These are phyloP conservation scores for Solanum pennellii DNA, from an alignment of 257 asterid genomes.

Conservation along the genomic window DNA sequence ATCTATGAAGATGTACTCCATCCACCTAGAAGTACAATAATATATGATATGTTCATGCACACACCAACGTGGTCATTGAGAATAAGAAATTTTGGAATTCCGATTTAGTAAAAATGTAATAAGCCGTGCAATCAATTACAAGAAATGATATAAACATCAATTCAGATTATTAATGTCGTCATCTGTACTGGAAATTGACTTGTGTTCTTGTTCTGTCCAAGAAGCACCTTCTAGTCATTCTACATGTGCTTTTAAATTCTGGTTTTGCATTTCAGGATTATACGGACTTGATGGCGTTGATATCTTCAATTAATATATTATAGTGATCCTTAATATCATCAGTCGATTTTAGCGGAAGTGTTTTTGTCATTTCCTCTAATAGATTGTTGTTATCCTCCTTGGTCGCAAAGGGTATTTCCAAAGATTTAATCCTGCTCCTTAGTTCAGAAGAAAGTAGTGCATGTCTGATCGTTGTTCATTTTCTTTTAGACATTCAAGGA, in stretches of 20 bases:
- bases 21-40: too few relatives aligned
- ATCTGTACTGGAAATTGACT: slow-evolving; percentile 1
- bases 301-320: slow-evolving; percentile 15
- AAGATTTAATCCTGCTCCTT: slow-evolving; percentile 36
- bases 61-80: not conserved
- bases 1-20: not conserved
- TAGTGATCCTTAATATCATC: slow-evolving; percentile 13
- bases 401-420: slow-evolving; percentile 26
- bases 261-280: not conserved
- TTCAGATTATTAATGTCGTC: not conserved
- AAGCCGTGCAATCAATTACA: not conserved
- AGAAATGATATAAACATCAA: not conserved
- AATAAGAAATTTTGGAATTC: not conserved
- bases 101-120: not conserved
- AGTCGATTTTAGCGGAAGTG: slow-evolving; percentile 22
- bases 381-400: not conserved
- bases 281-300: slow-evolving; percentile 23
- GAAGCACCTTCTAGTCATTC: slow-evolving; percentile 8
- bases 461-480: slow-evolving; percentile 19
- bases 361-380: slow-evolving; percentile 18
- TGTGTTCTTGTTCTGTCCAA: slow-evolving; percentile 41
- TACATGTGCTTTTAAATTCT: not conserved
- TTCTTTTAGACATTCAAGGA: not conserved
- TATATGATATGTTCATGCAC: too few relatives aligned
- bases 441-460: slow-evolving; percentile 18